A percentile compares a stretch with the other conserved stretches of the same genome.
Conservation (phyloP, 352 stramenopile genomes). For the Phytophthora palmivora region DNA sequence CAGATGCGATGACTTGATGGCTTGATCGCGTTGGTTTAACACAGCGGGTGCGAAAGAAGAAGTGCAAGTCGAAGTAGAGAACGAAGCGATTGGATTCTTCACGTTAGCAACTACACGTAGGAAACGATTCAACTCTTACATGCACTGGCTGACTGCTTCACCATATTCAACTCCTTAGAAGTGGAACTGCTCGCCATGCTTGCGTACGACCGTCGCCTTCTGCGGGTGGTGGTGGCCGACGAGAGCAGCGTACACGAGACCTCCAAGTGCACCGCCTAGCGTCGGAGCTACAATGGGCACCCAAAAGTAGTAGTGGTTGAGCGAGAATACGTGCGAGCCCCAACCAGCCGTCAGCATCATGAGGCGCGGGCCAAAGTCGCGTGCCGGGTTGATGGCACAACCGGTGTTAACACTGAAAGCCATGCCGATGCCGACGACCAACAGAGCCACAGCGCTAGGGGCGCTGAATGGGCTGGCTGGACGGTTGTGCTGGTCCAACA, state of each 20-base stretch:
- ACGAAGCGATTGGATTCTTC: conserved; percentile 23
- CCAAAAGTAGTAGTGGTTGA: conserved; percentile 63
- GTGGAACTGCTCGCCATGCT: conserved; percentile 37
- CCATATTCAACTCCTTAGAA: conserved; percentile 29
- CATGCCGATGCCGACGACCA: conserved; percentile 68
- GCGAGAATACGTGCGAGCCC: conserved; percentile 54
- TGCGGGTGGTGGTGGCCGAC: conserved; percentile 59
- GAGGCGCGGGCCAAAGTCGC: conserved; percentile 63
- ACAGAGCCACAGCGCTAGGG: conserved; percentile 45
- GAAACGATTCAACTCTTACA: conserved; percentile 34
- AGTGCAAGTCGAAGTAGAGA: not conserved
- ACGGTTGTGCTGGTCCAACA: conserved; percentile 59
- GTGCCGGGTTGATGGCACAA: conserved; percentile 64
- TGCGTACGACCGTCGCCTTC: conserved; percentile 29
- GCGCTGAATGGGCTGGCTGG: conserved; percentile 42
- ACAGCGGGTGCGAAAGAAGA: not conserved
- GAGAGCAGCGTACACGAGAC: conserved; percentile 48
- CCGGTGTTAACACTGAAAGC: conserved; percentile 64
- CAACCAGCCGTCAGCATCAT: conserved; percentile 49
- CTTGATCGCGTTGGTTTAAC: conserved; percentile 29
- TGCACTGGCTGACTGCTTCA: conserved; percentile 4
- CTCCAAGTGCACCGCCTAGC: conserved; percentile 47
- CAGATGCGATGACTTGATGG: conserved; percentile 7
- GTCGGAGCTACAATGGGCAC: conserved; percentile 55
- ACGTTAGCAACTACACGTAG: conserved; percentile 29